phyloP scores from a whole-genome alignment of 306 rosid genomes.

The Neltuma alba region DNA sequence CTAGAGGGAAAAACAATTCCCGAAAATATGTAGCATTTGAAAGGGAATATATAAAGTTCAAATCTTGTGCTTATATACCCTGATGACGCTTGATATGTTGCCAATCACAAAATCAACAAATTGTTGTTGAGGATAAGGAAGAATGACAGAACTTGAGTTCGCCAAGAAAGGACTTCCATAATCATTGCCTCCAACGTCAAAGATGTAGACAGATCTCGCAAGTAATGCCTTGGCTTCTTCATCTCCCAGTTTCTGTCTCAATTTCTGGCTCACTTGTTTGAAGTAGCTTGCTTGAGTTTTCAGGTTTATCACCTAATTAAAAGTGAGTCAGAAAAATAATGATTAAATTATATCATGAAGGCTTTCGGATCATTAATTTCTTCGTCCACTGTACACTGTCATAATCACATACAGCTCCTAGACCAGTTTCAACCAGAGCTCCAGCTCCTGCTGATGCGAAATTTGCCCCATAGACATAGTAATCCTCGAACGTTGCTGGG shows the following conservation, averaged over 20 bases:
- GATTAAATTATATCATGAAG: background rate
- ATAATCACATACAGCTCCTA: background rate
- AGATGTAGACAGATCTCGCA: background rate
- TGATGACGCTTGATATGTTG: slow-evolving; percentile 42
- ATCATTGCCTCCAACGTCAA: slow-evolving; percentile 41
- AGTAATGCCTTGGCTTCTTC: background rate
- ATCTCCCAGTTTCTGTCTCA: slow-evolving; percentile 43
- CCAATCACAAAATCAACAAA: slow-evolving; percentile 48
- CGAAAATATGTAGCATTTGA: background rate
- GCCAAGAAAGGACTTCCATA: slow-evolving; percentile 22
- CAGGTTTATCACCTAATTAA: slow-evolving; percentile 45
- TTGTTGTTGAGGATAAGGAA: slow-evolving; percentile 31
- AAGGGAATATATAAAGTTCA: background rate
- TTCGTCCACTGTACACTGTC: too few species aligned
- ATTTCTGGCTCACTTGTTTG: slow-evolving; percentile 34
- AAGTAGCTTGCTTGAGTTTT: slow-evolving; percentile 30
- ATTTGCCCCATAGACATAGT: slow-evolving; percentile 27
- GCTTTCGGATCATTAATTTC: background rate
- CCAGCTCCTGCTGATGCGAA: slow-evolving; percentile 54
- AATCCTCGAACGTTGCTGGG: slow-evolving; percentile 3
- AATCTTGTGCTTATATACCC: slow-evolving; percentile 28
- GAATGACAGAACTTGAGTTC: background rate
- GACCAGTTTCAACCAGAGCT: slow-evolving; percentile 4
- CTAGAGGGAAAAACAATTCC: background rate
- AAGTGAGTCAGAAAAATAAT: too few species aligned